phyloP scores from a whole-genome alignment of 768 basidiomycete species.

The Tylopilus sp. region DNA sequence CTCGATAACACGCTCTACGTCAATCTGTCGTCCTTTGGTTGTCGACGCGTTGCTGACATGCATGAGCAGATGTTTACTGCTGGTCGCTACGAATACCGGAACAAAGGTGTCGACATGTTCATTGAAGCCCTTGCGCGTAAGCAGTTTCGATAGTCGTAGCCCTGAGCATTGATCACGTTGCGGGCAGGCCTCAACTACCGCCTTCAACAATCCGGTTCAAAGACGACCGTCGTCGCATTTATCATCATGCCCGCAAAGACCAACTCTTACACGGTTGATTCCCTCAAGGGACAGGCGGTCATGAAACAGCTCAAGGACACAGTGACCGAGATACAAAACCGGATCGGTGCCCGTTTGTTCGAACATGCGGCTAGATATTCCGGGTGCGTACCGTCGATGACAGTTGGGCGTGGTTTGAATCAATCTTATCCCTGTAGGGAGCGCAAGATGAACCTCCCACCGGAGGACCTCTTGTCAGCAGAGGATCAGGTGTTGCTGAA shows the following conservation, averaged over 20 bases:
- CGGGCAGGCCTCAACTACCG: constrained; percentile 53
- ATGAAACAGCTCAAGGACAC: constrained; percentile 96
- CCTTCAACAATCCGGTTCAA: constrained; percentile 60
- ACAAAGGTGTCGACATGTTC: constrained; percentile 99
- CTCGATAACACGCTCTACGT: constrained; percentile 88
- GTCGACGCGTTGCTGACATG: constrained; percentile 1
- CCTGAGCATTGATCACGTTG: background rate
- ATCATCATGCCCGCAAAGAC: constrained; percentile 98
- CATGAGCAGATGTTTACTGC: constrained; percentile 87
- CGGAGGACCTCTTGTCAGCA: constrained; percentile 75
- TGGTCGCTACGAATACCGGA: constrained; percentile 98
- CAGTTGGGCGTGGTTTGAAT: background rate
- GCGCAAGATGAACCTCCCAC: constrained; percentile 67
- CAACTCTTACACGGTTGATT: constrained; percentile 95
- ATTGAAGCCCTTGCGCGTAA: constrained; percentile 91
- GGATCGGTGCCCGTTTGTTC: constrained; percentile 88
- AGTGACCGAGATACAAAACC: constrained; percentile 91
- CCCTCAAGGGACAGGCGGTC: constrained; percentile 95
- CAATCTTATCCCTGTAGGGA: constrained; percentile 43
- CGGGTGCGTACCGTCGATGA: constrained; percentile 51
- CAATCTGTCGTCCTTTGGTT: constrained; percentile 20
- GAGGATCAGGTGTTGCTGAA: constrained; percentile 95
- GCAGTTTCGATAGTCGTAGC: constrained; percentile 19
- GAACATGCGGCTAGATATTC: constrained; percentile 92
- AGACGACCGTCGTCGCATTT: constrained; percentile 91